phyloP scores from a whole-genome alignment of 2,329 filamentous ascomycete genomes.

The Sclerotinia subarctica region DNA sequence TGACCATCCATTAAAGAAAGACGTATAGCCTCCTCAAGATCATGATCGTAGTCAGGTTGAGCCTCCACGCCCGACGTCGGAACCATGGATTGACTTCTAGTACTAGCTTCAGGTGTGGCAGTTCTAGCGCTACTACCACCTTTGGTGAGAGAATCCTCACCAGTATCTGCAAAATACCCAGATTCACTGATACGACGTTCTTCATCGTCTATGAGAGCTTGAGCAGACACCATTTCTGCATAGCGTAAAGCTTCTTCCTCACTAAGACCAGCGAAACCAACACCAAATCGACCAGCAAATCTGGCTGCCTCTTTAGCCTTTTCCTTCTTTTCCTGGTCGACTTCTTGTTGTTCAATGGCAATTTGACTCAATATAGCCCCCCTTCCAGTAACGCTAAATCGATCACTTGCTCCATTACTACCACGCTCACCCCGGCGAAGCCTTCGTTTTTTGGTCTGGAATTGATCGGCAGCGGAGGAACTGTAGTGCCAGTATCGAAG shows the following conservation, averaged over 20 bases:
- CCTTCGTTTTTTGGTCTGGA: constrained; percentile 74
- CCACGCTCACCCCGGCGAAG: constrained; percentile 61
- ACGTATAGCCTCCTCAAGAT: constrained; percentile 61
- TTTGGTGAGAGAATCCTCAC: constrained; percentile 38
- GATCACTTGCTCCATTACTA: constrained; percentile 55
- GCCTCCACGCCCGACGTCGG: constrained; percentile 35
- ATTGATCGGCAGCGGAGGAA: constrained; percentile 70
- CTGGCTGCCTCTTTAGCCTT: constrained; percentile 65
- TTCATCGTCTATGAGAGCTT: constrained; percentile 56
- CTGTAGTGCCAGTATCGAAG: constrained; percentile 93
- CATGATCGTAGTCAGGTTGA: constrained; percentile 53
- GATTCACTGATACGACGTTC: constrained; percentile 52
- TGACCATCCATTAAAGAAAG: constrained; percentile 57
- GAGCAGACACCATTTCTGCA: constrained; percentile 63
- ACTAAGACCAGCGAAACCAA: constrained; percentile 66
- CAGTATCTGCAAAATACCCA: constrained; percentile 50
- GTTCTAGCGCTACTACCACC: constrained; percentile 43
- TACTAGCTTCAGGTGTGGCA: constrained; percentile 54
- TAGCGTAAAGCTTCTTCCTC: constrained; percentile 65
- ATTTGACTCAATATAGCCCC: constrained; percentile 78
- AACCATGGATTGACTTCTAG: constrained; percentile 41
- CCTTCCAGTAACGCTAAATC: constrained; percentile 60
- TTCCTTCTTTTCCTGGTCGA: constrained; percentile 68
- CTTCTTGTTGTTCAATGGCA: constrained; percentile 76
- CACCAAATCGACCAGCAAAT: constrained; percentile 77